Percentiles rank a stretch among this genome's conserved stretches.
phyloP scores from a whole-genome alignment of 1,284 basidiomycete species.

The Melampsora larici-populina region DNA sequence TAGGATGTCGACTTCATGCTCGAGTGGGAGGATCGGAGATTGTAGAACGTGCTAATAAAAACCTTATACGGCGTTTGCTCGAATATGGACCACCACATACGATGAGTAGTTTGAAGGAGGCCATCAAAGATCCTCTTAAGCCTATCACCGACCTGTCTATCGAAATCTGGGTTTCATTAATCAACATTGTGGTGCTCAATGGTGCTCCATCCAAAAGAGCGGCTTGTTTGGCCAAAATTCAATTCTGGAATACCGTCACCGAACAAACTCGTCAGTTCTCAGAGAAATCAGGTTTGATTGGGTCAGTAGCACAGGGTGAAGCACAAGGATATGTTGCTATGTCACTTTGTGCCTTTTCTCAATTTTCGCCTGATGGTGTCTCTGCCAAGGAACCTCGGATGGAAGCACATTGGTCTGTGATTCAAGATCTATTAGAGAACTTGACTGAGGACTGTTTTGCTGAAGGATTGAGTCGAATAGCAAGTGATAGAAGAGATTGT shows the following conservation, averaged over 20 bases:
- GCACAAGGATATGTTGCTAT: conserved; percentile 26
- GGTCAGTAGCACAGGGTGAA: conserved; percentile 18
- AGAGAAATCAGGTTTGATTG: conserved; percentile 4
- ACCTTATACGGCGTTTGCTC: conserved; percentile 26
- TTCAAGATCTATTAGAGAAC: conserved; percentile 16
- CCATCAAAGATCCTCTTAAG: background rate
- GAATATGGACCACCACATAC: conserved; percentile 34
- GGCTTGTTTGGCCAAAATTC: background rate
- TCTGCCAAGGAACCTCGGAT: background rate
- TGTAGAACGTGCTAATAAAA: conserved; percentile 4
- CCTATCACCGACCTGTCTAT: conserved; percentile 17
- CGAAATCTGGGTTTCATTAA: conserved; percentile 25
- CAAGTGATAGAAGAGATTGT: conserved; percentile 25
- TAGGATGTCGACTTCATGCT: conserved; percentile 7
- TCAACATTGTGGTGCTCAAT: conserved; percentile 25
- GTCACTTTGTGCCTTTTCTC: conserved; percentile 27
- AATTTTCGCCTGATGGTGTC: conserved; percentile 7
- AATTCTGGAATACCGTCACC: conserved; percentile 22
- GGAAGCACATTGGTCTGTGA: conserved; percentile 15
- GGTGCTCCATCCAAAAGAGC: background rate
- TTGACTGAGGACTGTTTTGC: conserved; percentile 10
- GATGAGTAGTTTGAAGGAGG: conserved; percentile 14
- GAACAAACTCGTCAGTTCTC: conserved; percentile 8
- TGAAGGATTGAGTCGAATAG: background rate
- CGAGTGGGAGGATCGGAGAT: background rate